Conservation (phyloP, 169 alveolate genomes). For the Plasmodium billcollinsi region DNA sequence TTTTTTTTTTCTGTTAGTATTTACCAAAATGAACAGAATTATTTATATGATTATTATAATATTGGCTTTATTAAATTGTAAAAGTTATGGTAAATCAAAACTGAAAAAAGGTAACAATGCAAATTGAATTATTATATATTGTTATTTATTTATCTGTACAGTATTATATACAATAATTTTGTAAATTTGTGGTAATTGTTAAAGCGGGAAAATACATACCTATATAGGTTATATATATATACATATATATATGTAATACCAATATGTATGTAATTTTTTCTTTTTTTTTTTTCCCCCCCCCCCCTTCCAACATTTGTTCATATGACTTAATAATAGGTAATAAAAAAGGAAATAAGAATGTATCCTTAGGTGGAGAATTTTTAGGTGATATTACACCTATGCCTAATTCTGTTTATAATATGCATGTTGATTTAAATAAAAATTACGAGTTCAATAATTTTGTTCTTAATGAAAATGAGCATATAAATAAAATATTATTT, state of each 20-base stretch:
- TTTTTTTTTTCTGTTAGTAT: slow-evolving; percentile 3
- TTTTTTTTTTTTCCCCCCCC: background rate
- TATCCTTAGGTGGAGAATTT: slow-evolving; percentile 68
- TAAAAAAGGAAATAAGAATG: slow-evolving; percentile 62
- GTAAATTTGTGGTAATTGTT: background rate
- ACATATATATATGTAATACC: background rate
- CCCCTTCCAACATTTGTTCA: background rate
- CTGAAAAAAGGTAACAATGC: slow-evolving; percentile 50
- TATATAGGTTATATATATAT: background rate
- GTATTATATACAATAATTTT: background rate
- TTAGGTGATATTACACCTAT: slow-evolving; percentile 73
- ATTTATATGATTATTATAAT: slow-evolving; percentile 25
- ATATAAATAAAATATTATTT: slow-evolving; percentile 51
- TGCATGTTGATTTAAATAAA: slow-evolving; percentile 65
- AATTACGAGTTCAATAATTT: slow-evolving; percentile 54
- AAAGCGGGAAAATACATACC: background rate
- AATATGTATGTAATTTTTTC: slow-evolving; percentile 6
- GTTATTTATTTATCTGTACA: background rate
- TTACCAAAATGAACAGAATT: slow-evolving; percentile 20
- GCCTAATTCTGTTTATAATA: slow-evolving; percentile 73
- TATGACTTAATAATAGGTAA: slow-evolving; percentile 19
- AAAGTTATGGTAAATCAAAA: slow-evolving; percentile 59
- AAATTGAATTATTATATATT: background rate
- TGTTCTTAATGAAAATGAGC: slow-evolving; percentile 46
- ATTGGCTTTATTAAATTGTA: slow-evolving; percentile 47